Evolutionary conservation across 768 basidiomycete genomes (phyloP).

Genomic region (Leccinum longicurvipes): DNA sequence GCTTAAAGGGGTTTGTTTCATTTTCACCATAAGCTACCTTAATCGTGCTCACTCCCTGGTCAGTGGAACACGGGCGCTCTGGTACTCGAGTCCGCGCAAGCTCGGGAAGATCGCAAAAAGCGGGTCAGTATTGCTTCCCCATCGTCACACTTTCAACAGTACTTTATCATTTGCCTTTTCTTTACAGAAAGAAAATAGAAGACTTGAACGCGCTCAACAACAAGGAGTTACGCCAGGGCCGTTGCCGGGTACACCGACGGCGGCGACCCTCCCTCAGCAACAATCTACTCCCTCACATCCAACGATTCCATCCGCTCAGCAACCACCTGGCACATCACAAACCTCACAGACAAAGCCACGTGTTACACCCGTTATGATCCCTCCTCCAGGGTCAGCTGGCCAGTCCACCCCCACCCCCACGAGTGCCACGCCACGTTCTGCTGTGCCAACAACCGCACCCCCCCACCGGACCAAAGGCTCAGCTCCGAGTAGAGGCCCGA

Average conservation of each 20-base stretch:
- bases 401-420: slow-evolving; percentile 33
- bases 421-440: slow-evolving; percentile 30
- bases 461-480: slow-evolving; percentile 20
- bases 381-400: slow-evolving; percentile 24
- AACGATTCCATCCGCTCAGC: slow-evolving; percentile 22
- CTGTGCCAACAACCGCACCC: slow-evolving; percentile 22
- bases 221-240: slow-evolving; percentile 26
- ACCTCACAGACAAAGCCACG: slow-evolving; percentile 23
- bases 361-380: slow-evolving; percentile 33
- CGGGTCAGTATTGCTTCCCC: slow-evolving; percentile 46
- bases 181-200: slow-evolving; percentile 68
- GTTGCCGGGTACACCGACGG: slow-evolving; percentile 20
- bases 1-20: slow-evolving; percentile 60
- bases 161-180: slow-evolving; percentile 2
- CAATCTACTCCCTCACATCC: slow-evolving; percentile 27
- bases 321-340: slow-evolving; percentile 17
- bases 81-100: slow-evolving; percentile 67
- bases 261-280: slow-evolving; percentile 33
- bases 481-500: slow-evolving; percentile 28
- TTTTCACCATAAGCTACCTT: slow-evolving; percentile 6
- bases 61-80: slow-evolving; percentile 68
- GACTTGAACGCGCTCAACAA: slow-evolving; percentile 56
- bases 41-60: slow-evolving; percentile 10
- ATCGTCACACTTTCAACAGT: slow-evolving; percentile 9
- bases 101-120: slow-evolving; percentile 73